Percentiles rank a stretch among this genome's conserved stretches.
Conservation (phyloP, 805 yeast species). For the Ogataea trehaloabstinens region DNA sequence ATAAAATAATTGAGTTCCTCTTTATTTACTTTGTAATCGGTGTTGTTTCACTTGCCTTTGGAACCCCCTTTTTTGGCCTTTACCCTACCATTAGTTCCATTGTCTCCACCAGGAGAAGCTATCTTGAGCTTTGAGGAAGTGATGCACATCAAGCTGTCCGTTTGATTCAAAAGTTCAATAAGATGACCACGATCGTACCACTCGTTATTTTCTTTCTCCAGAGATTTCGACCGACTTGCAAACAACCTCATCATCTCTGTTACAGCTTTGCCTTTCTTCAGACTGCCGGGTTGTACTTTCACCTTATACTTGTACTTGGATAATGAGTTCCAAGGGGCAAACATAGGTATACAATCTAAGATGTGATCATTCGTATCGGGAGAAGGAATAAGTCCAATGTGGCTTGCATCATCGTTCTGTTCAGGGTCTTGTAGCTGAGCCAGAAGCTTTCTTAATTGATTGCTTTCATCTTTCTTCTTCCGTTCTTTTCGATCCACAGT, state of each 20-base stretch:
- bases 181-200: slow-evolving; percentile 71
- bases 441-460: slow-evolving; percentile 31
- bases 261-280: slow-evolving; percentile 85
- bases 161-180: slow-evolving; percentile 54
- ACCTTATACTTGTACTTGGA: slow-evolving; percentile 75
- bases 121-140: slow-evolving; percentile 73
- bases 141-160: slow-evolving; percentile 63
- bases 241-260: slow-evolving; percentile 65
- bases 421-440: slow-evolving; percentile 25
- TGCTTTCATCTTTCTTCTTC: slow-evolving; percentile 30
- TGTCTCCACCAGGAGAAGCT: slow-evolving; percentile 50
- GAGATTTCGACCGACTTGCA: slow-evolving; percentile 31
- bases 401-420: slow-evolving; percentile 12
- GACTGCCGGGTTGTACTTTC: slow-evolving; percentile 74
- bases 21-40: background rate
- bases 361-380: slow-evolving; percentile 52
- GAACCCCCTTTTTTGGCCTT: slow-evolving; percentile 12
- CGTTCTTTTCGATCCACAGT: slow-evolving; percentile 17
- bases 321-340: slow-evolving; percentile 90
- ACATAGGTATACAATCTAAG: slow-evolving; percentile 71
- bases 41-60: slow-evolving; percentile 17
- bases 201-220: slow-evolving; percentile 40
- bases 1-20: too few relatives aligned
- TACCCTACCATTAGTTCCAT: slow-evolving; percentile 16
- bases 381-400: slow-evolving; percentile 37